Evolutionary conservation across 768 basidiomycete genomes (phyloP), one percentile per base, ranked within the genome.

Genomic region (Psilocybe cubensis): DNA sequence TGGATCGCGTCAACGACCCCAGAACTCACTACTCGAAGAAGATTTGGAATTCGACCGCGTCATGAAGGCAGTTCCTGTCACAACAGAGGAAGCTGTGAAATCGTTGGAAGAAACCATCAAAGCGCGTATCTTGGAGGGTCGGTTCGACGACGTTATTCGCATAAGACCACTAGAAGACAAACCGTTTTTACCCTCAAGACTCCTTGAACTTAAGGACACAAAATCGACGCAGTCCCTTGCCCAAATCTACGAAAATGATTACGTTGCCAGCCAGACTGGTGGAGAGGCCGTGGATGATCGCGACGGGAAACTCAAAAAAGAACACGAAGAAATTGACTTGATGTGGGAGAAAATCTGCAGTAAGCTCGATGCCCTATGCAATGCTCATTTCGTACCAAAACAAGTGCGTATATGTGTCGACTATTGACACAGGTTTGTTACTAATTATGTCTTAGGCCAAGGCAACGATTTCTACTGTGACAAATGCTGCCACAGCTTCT

Each of bases 241-340:
- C 12, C 91, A 98, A 74, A 92, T 99, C 38, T 98, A 98, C 73
- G 97, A 97, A 69, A 88, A 91, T 44, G 96, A 96, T 56, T 99
- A 90, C 71, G 79, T 87, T 35, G 86, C 88, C 5, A 83, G 83
- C 31, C 84, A 87, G 60, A 74, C 79, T 0, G 86, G 83, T 12
- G 83, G 79, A 4, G 71, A 76, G 2, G 69, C 74, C 12, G 75
- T 74, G 1, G 91, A 94, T 62, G 92, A 96, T 63, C 80, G 94
- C 6, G 96, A 98, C 62, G 94, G 89, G 18, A 95, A 92, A 70
- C 77, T 98, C 33, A 77, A 82, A 67, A 90, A 91, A 67, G 93
- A 97, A 70, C 96, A 98, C 70, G 85, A 88, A 12, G 95, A 92
- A 70, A 87, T 98, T 51, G 87, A 91, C 54, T 76, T 78, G 48